These are phyloP conservation scores for Microascus cirrosus DNA, from an alignment of 2,329 filamentous ascomycete species.

Conservation along the genomic window DNA sequence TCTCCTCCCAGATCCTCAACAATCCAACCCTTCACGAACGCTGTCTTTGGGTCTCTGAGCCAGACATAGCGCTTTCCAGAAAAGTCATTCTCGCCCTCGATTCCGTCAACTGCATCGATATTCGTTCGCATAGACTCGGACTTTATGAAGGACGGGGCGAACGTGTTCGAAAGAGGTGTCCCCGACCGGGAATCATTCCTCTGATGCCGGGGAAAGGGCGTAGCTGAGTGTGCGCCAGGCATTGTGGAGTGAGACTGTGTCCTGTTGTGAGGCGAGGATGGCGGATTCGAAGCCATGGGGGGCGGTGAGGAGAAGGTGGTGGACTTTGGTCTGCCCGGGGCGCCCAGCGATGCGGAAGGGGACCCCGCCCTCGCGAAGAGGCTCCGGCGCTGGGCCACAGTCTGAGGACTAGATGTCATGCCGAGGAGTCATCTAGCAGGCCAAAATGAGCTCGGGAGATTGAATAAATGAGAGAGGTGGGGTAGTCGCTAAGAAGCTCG, in stretches of 20 bases:
- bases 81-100: slow-evolving; percentile 97
- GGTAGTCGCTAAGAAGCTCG: not conserved
- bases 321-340: slow-evolving; percentile 58
- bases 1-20: slow-evolving; percentile 66
- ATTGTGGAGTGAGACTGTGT: slow-evolving; percentile 43
- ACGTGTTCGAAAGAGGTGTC: slow-evolving; percentile 63
- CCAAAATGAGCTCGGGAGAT: not conserved
- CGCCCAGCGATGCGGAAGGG: slow-evolving; percentile 48
- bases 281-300: slow-evolving; percentile 24
- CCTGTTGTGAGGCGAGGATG: slow-evolving; percentile 47
- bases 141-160: slow-evolving; percentile 94
- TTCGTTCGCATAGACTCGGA: slow-evolving; percentile 59
- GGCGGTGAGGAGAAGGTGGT: slow-evolving; percentile 55
- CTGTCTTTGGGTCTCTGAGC: slow-evolving; percentile 76
- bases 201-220: slow-evolving; percentile 26
- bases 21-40: slow-evolving; percentile 89
- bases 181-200: slow-evolving; percentile 53
- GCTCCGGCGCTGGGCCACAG: slow-evolving; percentile 58
- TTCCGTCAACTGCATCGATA: slow-evolving; percentile 51
- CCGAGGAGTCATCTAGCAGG: slow-evolving; percentile 6
- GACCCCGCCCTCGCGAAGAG: slow-evolving; percentile 64
- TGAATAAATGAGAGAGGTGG: not conserved
- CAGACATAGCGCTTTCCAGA: slow-evolving; percentile 98
- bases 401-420: slow-evolving; percentile 31
- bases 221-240: not conserved